Evolutionary conservation across 352 stramenopile species (phyloP).

Genomic region (Phytophthora ramorum): DNA sequence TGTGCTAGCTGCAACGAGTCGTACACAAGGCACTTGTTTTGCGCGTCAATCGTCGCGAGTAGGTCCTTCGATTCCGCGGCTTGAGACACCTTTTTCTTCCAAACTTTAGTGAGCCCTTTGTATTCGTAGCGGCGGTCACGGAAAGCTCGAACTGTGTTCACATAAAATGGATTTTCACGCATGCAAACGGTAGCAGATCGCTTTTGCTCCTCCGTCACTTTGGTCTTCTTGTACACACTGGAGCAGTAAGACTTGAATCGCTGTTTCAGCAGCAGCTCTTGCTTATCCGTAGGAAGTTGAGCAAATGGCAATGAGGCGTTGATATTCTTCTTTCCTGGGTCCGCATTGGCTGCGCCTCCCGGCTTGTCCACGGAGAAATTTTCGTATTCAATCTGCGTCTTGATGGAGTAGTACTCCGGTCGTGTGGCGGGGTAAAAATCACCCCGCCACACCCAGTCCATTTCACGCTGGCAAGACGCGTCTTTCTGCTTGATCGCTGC

Average conservation of each 20-base stretch:
- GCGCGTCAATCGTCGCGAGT: constrained; percentile 87
- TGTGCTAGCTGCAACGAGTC: constrained; percentile 99
- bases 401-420: constrained; percentile 96
- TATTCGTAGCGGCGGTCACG: constrained; percentile 99
- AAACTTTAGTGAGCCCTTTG: constrained; percentile 98
- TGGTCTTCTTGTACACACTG: constrained; percentile 97
- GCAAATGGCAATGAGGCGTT: constrained; percentile 56
- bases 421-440: constrained; percentile 95
- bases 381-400: constrained; percentile 95
- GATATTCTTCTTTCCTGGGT: constrained; percentile 21
- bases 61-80: constrained; percentile 86
- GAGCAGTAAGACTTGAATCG: constrained; percentile 95
- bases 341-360: constrained; percentile 6
- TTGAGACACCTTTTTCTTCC: constrained; percentile 83
- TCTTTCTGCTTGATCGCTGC: constrained; percentile 79
- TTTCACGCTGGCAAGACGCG: constrained; percentile 95
- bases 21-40: constrained; percentile 93
- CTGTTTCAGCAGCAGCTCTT: constrained; percentile 76
- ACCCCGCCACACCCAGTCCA: constrained; percentile 99
- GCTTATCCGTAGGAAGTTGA: constrained; percentile 62
- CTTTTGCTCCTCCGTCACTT: constrained; percentile 96
- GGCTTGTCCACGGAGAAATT: constrained; percentile 61
- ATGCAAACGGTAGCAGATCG: constrained; percentile 98
- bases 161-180: constrained; percentile 99
- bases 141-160: constrained; percentile 99